phyloP scores from a whole-genome alignment of 2,329 filamentous ascomycete species.

The Cladosporium velox region DNA sequence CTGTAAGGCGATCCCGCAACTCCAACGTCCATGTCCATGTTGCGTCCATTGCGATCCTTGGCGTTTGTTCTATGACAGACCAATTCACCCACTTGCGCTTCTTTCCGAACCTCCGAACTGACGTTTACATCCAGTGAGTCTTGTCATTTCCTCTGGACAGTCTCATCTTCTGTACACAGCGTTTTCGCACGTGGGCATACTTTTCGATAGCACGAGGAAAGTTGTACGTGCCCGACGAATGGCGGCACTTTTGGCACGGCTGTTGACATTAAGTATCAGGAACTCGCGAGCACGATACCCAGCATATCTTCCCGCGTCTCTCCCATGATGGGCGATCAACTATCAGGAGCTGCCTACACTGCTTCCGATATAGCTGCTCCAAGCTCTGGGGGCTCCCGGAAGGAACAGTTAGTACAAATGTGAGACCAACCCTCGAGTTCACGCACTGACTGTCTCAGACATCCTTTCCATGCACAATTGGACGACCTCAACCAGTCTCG shows the following conservation, averaged over 20 bases:
- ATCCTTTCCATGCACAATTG: slow-evolving; percentile 24
- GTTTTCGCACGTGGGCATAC: no score
- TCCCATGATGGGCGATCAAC: slow-evolving; percentile 10
- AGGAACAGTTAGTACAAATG: slow-evolving; percentile 6
- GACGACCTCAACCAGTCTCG: slow-evolving; percentile 20
- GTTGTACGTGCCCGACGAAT: neutral
- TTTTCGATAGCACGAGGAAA: neutral
- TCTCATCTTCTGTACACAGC: neutral
- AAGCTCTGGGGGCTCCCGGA: neutral
- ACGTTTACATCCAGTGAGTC: neutral
- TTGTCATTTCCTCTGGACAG: neutral
- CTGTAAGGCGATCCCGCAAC: neutral
- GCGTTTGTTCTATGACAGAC: neutral
- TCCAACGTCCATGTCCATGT: neutral
- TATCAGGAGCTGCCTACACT: neutral
- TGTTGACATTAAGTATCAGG: neutral
- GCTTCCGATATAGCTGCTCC: neutral
- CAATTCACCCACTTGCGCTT: neutral
- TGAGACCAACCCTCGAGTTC: neutral
- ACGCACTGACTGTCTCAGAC: slow-evolving; percentile 11
- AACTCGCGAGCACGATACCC: neutral
- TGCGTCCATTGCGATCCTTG: slow-evolving; percentile 2
- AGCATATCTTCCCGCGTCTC: neutral
- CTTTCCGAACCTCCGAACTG: neutral
- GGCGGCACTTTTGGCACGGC: neutral